These are phyloP conservation scores for Cutaneotrichosporon cutaneum DNA, from an alignment of 1,284 basidiomycete species.

Conservation along the genomic window DNA sequence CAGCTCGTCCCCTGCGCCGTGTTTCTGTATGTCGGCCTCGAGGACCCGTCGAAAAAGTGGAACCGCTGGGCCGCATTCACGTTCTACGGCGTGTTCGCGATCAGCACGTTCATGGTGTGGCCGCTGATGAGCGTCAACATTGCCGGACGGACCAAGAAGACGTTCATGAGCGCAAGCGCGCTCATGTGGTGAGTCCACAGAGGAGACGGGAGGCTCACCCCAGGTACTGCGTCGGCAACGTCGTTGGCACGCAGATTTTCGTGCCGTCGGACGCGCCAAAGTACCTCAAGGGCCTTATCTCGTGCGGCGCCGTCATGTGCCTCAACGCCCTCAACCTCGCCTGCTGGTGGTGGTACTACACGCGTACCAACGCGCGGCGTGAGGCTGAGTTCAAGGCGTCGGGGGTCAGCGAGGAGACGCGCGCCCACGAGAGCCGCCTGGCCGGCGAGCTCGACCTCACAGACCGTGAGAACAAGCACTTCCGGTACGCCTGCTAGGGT, in stretches of 20 bases:
- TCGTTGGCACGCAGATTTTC: slow-evolving; percentile 34
- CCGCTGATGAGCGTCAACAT: slow-evolving; percentile 36
- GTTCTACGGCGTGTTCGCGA: slow-evolving; percentile 24
- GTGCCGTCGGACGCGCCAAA: slow-evolving; percentile 29
- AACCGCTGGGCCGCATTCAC: slow-evolving; percentile 30
- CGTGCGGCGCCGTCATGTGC: slow-evolving; percentile 29
- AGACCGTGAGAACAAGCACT: slow-evolving; percentile 22
- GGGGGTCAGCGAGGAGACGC: slow-evolving; percentile 28
- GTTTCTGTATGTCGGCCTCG: slow-evolving; percentile 33
- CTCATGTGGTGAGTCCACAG: slow-evolving; percentile 20
- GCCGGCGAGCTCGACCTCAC: slow-evolving; percentile 36
- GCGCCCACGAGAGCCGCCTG: slow-evolving; percentile 26
- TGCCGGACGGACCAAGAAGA: slow-evolving; percentile 41
- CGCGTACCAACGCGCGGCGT: slow-evolving; percentile 26
- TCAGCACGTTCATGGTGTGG: slow-evolving; percentile 36
- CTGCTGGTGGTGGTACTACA: slow-evolving; percentile 33
- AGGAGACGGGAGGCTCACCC: neutral
- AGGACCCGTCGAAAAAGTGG: slow-evolving; percentile 24
- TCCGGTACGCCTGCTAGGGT: slow-evolving; percentile 13
- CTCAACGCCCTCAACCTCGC: slow-evolving; percentile 22
- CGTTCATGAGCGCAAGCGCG: slow-evolving; percentile 22
- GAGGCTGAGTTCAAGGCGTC: slow-evolving; percentile 26
- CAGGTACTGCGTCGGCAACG: slow-evolving; percentile 34
- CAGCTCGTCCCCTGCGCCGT: slow-evolving; percentile 23
- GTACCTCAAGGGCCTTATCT: slow-evolving; percentile 27